Evolutionary conservation across 192 early-diverging fungal species (phyloP).

Genomic region (Obelidium mucronatum): DNA sequence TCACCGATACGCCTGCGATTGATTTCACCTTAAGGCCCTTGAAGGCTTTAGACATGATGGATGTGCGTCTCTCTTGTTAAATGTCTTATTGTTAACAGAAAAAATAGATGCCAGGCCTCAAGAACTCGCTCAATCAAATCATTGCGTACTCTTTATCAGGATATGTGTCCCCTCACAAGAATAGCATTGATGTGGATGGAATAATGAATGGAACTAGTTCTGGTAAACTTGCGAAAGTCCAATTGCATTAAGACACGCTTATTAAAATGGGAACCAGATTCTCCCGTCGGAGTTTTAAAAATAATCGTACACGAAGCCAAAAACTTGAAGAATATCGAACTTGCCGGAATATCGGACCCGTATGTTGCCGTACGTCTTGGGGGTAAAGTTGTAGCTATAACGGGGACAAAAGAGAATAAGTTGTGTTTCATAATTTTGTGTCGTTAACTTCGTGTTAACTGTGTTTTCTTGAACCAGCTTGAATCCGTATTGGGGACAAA

Average conservation of each 20-base stretch:
- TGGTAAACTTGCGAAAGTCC: slow-evolving; percentile 29
- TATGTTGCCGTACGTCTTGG: slow-evolving; percentile 79
- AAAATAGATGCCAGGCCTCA: slow-evolving; percentile 14
- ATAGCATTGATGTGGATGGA: slow-evolving; percentile 79
- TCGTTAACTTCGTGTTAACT: neutral
- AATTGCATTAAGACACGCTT: too few relatives aligned
- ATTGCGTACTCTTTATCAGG: slow-evolving; percentile 2
- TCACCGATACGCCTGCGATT: slow-evolving; percentile 85
- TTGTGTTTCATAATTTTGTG: too few relatives aligned
- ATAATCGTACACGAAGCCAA: slow-evolving; percentile 81
- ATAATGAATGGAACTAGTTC: slow-evolving; percentile 75
- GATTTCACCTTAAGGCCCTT: slow-evolving; percentile 93
- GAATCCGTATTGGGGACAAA: slow-evolving; percentile 90
- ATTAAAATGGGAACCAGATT: slow-evolving; percentile 42
- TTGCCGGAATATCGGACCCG: slow-evolving; percentile 90
- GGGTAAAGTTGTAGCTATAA: slow-evolving; percentile 70
- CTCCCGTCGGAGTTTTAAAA: slow-evolving; percentile 86
- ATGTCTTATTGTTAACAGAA: neutral
- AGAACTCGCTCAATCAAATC: slow-evolving; percentile 57
- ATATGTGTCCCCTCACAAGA: slow-evolving; percentile 71
- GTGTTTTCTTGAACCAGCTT: slow-evolving; percentile 47
- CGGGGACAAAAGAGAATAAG: slow-evolving; percentile 70
- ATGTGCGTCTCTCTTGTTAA: slow-evolving; percentile 49
- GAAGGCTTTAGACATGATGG: slow-evolving; percentile 76
- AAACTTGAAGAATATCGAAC: slow-evolving; percentile 84